Evolutionary conservation across 78 protist genomes (phyloP).

Genomic region (Mantamonas sphyraenae): DNA sequence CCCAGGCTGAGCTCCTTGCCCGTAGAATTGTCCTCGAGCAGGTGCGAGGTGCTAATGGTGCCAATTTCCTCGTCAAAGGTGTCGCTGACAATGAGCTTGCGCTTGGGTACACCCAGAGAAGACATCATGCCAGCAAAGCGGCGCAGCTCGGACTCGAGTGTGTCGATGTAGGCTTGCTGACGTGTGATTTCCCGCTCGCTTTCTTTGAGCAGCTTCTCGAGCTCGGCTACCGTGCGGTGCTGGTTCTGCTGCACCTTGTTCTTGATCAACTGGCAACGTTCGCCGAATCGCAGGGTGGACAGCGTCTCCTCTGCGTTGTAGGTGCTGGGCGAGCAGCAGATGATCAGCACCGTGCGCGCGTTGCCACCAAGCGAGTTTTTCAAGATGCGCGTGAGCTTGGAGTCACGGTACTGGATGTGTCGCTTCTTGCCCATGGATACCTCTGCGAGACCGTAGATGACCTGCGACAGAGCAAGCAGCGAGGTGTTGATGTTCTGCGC

Average conservation of each 20-base stretch:
- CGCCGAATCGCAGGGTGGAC: slow-evolving; percentile 39
- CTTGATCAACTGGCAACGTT: slow-evolving; percentile 14
- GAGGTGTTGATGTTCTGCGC: slow-evolving; percentile 63
- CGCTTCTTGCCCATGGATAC: background rate
- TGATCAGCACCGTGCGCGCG: slow-evolving; percentile 35
- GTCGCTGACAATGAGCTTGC: too few relatives aligned
- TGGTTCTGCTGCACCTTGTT: slow-evolving; percentile 5
- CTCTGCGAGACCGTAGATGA: slow-evolving; percentile 47
- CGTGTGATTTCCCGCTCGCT: too few relatives aligned
- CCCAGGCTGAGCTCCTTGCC: too few relatives aligned
- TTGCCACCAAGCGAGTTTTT: slow-evolving; percentile 54
- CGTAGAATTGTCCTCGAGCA: too few relatives aligned
- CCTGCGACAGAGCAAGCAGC: slow-evolving; percentile 51
- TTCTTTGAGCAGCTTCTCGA: background rate
- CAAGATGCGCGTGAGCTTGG: slow-evolving; percentile 44
- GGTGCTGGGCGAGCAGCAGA: slow-evolving; percentile 23
- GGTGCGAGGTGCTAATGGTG: too few relatives aligned
- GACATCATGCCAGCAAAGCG: too few relatives aligned
- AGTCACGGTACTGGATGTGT: slow-evolving; percentile 44
- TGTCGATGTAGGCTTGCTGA: too few relatives aligned
- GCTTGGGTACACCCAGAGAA: too few relatives aligned
- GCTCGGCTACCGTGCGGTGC: background rate
- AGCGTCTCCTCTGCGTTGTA: slow-evolving; percentile 26
- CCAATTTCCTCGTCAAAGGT: too few relatives aligned
- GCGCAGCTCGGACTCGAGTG: too few relatives aligned